Conservation (phyloP, 148 eudicot species). For the Rhododendron simsii region DNA sequence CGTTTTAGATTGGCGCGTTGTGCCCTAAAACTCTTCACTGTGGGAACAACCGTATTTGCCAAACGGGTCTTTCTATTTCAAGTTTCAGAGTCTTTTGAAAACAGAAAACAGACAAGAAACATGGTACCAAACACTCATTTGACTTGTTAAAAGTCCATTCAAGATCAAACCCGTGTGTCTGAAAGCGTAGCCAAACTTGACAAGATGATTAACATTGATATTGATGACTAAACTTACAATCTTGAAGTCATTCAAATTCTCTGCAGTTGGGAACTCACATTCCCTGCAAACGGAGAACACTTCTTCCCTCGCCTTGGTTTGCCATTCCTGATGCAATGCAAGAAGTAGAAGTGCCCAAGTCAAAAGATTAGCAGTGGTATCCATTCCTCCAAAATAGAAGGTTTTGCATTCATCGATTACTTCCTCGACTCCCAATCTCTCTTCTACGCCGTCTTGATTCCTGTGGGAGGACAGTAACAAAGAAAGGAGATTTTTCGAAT, state of each 20-base stretch:
- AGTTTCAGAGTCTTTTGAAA: not conserved
- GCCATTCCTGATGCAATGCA: slow-evolving; percentile 72
- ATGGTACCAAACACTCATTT: not conserved
- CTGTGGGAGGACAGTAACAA: slow-evolving; percentile 40
- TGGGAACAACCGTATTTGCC: not conserved
- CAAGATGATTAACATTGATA: not conserved
- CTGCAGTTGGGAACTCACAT: slow-evolving; percentile 33
- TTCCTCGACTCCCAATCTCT: slow-evolving; percentile 50
- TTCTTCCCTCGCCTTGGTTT: slow-evolving; percentile 61
- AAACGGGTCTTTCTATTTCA: too few relatives aligned
- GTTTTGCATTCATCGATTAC: slow-evolving; percentile 78
- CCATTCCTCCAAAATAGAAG: slow-evolving; percentile 87
- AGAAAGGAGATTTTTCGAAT: slow-evolving; percentile 38
- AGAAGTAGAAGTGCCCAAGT: slow-evolving; percentile 77
- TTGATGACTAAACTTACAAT: slow-evolving; percentile 36
- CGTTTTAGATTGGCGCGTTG: not conserved
- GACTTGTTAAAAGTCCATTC: not conserved
- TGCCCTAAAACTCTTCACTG: not conserved
- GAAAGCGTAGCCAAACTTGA: not conserved
- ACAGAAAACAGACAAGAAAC: not conserved
- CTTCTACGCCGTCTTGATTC: slow-evolving; percentile 38
- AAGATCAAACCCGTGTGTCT: not conserved
- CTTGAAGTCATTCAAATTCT: slow-evolving; percentile 49
- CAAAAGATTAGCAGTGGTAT: slow-evolving; percentile 66
- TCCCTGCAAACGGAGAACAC: slow-evolving; percentile 40